Conservation (phyloP, 2,329 filamentous ascomycete species). For the Thelonectria blattea region DNA sequence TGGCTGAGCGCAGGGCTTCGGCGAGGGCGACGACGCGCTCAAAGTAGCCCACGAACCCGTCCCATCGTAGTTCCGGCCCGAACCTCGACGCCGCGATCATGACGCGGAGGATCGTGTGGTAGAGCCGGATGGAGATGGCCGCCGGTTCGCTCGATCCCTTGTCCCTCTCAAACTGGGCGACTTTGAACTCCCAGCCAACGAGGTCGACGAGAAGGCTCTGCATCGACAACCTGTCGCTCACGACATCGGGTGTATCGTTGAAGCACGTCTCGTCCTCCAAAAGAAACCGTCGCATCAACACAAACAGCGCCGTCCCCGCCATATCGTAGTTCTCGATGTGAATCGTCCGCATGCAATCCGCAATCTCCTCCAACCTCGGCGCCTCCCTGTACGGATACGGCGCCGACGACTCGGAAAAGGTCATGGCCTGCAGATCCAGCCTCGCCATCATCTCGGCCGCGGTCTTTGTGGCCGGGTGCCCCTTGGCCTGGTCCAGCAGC, state of each 20-base stretch:
- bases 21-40: slow-evolving; percentile 35
- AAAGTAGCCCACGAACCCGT: slow-evolving; percentile 38
- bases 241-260: not conserved
- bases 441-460: slow-evolving; percentile 38
- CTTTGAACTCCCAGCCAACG: slow-evolving; percentile 32
- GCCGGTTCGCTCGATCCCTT: slow-evolving; percentile 14
- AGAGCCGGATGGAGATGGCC: slow-evolving; percentile 37
- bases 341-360: slow-evolving; percentile 17
- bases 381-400: slow-evolving; percentile 38
- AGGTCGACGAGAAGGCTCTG: slow-evolving; percentile 21
- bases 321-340: slow-evolving; percentile 31
- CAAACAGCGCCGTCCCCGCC: slow-evolving; percentile 31
- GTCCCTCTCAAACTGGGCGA: slow-evolving; percentile 32
- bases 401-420: slow-evolving; percentile 41
- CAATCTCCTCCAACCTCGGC: slow-evolving; percentile 22
- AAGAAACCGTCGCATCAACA: slow-evolving; percentile 30
- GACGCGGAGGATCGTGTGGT: slow-evolving; percentile 37
- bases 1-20: slow-evolving; percentile 28
- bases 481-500: slow-evolving; percentile 32
- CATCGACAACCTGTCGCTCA: slow-evolving; percentile 1
- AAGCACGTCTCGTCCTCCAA: slow-evolving; percentile 25
- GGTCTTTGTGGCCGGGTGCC: slow-evolving; percentile 19
- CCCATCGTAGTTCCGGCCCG: slow-evolving; percentile 40
- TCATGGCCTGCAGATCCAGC: slow-evolving; percentile 44
- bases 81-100: slow-evolving; percentile 26